Base-by-base conservation (phyloP, 2,329 filamentous ascomycete genomes). In the Sclerotinia nivalis region DNA sequence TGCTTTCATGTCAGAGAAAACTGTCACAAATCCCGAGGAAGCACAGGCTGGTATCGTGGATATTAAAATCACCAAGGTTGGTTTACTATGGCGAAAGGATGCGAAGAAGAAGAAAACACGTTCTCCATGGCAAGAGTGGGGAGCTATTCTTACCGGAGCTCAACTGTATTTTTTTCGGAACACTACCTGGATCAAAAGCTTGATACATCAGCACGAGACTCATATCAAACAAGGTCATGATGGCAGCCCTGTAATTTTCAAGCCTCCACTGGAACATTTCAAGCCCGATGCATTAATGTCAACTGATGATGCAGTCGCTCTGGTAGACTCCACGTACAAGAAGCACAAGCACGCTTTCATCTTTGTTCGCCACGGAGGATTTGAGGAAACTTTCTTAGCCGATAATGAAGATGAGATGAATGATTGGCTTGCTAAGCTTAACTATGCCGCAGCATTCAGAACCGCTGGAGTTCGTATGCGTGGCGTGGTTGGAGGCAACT, bases 111-210 rank as follows among this genome's bases (percentile, higher is more conserved):
- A 96, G 82, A 97, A 96, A 80, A 91, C 93, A 0, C 88, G 95
- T 56, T 97, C 95, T 15, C 95, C 96, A 1, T 99, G 96, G 96
- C 95, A 97, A 78, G 96, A 99, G 84, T 99, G 96, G 96, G 96
- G 96, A 66, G 96, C 93, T 34, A 91, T 99, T 70, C 85, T 99
- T 43, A 99, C 96, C 0, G 93, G 95, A n/a, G 96, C 96, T 8
- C 95, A 97, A 77, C 86, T 99, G 10, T 99, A 97, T 80, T 93
- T 99, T 80, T 99, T 98, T 83, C 90, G 93, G 70, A 97, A 98
- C 78, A 91, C 93, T 7, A 85, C 89, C 28, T 99, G 96, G 95
- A 89, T 97, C 47, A 98, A 97, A 80, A 91, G 87, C 70, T 81
- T 99, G 73, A 93, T 98, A 83, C 87, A 92, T 73, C 96, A 99